Evolutionary conservation across 176 grass and related monocot genomes (phyloP).

Genomic region (Paspalum notatum): DNA sequence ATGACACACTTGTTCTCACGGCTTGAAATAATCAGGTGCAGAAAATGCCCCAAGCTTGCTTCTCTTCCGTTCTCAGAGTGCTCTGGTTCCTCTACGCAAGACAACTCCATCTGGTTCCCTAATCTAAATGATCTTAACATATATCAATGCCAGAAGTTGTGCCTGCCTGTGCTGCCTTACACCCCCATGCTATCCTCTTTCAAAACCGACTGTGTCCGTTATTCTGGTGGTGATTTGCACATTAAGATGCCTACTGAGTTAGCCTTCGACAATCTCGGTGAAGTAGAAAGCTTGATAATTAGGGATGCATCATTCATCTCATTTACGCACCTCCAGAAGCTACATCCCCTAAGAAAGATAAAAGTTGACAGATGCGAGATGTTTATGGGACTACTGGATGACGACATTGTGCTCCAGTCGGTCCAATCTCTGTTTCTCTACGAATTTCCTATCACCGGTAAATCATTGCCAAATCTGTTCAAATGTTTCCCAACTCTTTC

Average conservation of each 20-base stretch:
- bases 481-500: conserved; percentile 3
- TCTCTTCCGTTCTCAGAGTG: background rate
- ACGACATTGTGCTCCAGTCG: background rate
- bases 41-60: background rate
- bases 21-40: background rate
- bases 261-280: conserved; percentile 11
- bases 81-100: background rate
- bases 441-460: rapidly evolving
- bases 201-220: rapidly evolving
- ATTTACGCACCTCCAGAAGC: background rate
- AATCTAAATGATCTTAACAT: background rate
- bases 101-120: background rate
- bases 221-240: rapidly evolving
- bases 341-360: background rate
- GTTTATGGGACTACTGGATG: background rate
- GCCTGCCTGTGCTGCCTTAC: conserved; percentile 22
- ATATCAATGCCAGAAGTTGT: background rate
- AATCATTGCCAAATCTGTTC: background rate
- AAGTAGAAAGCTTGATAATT: background rate
- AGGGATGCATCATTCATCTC: background rate
- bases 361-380: rapidly evolving
- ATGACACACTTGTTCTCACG: background rate
- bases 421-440: rapidly evolving
- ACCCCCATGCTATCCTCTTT: background rate
- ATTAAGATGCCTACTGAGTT: background rate